A percentile compares a stretch with the other conserved stretches of the same genome.
These are phyloP conservation scores for Parascedosporium putredinis DNA, from an alignment of 2,329 filamentous ascomycete species.

Conservation along the genomic window DNA sequence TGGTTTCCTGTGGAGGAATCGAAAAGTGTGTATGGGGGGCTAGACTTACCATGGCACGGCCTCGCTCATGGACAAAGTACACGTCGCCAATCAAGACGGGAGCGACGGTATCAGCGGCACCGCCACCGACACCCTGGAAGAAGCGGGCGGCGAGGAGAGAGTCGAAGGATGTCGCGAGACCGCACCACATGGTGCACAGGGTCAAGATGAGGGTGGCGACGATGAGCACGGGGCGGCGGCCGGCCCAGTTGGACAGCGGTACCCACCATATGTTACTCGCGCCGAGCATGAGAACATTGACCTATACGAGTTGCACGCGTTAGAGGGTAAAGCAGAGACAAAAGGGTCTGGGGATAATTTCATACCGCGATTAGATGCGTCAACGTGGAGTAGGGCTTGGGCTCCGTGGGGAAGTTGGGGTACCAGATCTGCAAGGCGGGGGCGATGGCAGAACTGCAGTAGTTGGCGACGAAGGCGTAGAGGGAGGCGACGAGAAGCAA, in stretches of 20 bases:
- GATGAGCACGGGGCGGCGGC: conserved; percentile 21
- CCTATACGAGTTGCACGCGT: conserved; percentile 13
- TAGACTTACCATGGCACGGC: conserved; percentile 64
- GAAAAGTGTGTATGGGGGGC: no score
- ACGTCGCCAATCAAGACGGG: conserved; percentile 84
- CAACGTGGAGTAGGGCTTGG: conserved; percentile 16
- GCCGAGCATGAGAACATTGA: conserved; percentile 23
- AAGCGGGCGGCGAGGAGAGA: conserved; percentile 70
- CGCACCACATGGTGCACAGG: conserved; percentile 18
- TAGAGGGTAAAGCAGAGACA: not conserved
- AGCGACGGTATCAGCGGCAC: conserved; percentile 81
- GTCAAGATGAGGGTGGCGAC: conserved; percentile 19
- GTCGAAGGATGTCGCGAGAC: conserved; percentile 34
- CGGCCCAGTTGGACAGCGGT: conserved; percentile 24
- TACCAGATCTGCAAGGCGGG: conserved; percentile 23
- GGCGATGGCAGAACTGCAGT: conserved; percentile 20
- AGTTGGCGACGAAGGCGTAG: conserved; percentile 25
- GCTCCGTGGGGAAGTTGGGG: conserved; percentile 18
- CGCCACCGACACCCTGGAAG: conserved; percentile 76
- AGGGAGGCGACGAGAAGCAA: conserved; percentile 18
- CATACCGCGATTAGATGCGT: conserved; percentile 21
- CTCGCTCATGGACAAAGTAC: conserved; percentile 78
- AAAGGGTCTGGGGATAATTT: no score
- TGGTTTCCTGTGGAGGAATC: no score
- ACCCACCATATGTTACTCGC: conserved; percentile 25